Base-by-base conservation (phyloP, 2,329 filamentous ascomycete genomes). In the Fusarium lateritium region DNA sequence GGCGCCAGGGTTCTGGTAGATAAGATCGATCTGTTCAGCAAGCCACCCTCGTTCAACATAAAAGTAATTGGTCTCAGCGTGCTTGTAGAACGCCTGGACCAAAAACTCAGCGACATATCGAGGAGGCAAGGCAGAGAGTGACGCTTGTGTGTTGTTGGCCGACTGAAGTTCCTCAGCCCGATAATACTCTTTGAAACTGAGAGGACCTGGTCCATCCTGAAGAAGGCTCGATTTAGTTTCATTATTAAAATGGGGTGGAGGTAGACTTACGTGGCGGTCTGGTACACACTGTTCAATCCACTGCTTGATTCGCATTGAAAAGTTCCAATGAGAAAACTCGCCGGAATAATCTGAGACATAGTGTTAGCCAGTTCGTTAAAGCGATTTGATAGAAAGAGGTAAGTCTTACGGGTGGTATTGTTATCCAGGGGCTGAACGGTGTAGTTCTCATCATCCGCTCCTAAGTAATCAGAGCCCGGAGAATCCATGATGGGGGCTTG, bases 261-360 rank as follows among this genome's bases (percentile, higher is more conserved):
- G 21, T n/a, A 31, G 46, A 69, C 69, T 62, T 74, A 76, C 77
- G 61, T 70, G 76, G 61, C 69, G 74, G 33, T 74, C 73, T 26
- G 76, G 75, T 9, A 76, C 77, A 59, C 78, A 80, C 50, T 82
- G 77, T 55, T 84, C 80, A n/a, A 85, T 81, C 73, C 82, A 83
- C n/a, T 82, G 79, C 65, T 84, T 84, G 65, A 84, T 80, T 40
- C 82, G 76, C 82, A 84, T 84, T 40, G 83, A 85, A 68, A 85
- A 85, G 65, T 85, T 85, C 82, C 83, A 85, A 57, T 85, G 83
- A 2, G 83, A 85, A 67, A 85, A 85, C 64, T 85, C 83, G 10
- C 83, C 83, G 1, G 83, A 85, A 61, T 84, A 85, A 55, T 85
- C 83, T 85, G 42, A 6, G 7, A 38, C 6, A 15, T 2, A 24